These are phyloP conservation scores for Sistotremastrum niveocremeum DNA, from an alignment of 768 basidiomycete species.

Conservation along the genomic window DNA sequence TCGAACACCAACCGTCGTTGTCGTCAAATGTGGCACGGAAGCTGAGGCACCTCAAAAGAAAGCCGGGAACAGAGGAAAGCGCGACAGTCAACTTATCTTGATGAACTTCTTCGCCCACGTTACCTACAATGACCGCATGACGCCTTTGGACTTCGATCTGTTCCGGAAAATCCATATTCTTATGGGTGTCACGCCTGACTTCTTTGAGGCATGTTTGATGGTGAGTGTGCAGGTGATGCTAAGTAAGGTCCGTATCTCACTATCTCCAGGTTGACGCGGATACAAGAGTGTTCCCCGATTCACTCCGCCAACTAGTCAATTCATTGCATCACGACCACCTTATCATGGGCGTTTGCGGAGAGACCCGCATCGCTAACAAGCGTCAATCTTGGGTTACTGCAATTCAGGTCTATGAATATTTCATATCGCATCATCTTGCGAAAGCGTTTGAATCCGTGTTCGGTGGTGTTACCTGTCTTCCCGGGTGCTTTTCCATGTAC, in stretches of 20 bases:
- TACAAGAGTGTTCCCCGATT: constrained; percentile 88
- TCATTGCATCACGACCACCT: constrained; percentile 98
- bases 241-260: constrained; percentile 1
- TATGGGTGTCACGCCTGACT: constrained; percentile 99
- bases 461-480: constrained; percentile 97
- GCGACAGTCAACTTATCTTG: constrained; percentile 94
- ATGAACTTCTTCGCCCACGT: constrained; percentile 99
- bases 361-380: constrained; percentile 98
- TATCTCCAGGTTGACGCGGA: constrained; percentile 84
- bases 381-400: constrained; percentile 96
- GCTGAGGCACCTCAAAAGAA: constrained; percentile 70
- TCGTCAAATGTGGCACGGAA: constrained; percentile 96
- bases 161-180: constrained; percentile 93
- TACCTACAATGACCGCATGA: constrained; percentile 99
- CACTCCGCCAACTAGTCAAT: constrained; percentile 84
- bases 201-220: constrained; percentile 96
- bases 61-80: constrained; percentile 95
- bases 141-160: constrained; percentile 91
- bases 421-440: constrained; percentile 96
- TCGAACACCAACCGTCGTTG: constrained; percentile 83
- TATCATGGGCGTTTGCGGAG: constrained; percentile 99
- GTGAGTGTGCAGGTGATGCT: constrained; percentile 31
- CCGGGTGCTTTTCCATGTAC: constrained; percentile 99
- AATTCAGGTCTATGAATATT: constrained; percentile 98
- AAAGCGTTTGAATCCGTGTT: constrained; percentile 99